Percentiles rank a stretch among this genome's conserved stretches.
phyloP scores from a whole-genome alignment of 345 rosid species.

The Gossypium mustelinum region DNA sequence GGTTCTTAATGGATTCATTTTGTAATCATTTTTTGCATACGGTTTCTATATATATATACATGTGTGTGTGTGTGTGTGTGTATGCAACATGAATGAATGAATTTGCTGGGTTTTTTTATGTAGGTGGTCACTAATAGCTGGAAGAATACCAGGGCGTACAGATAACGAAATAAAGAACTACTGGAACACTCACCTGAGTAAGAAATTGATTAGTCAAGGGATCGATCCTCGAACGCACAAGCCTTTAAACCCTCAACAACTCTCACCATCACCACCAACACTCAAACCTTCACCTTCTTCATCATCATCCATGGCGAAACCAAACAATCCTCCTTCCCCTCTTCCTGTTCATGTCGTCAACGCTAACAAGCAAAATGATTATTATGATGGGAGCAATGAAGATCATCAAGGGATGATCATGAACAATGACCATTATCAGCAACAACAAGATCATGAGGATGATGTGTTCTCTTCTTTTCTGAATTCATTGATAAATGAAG shows the following conservation, averaged over 20 bases:
- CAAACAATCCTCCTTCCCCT: too few species aligned
- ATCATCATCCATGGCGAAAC: not conserved
- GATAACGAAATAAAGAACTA: slow-evolving; percentile 92
- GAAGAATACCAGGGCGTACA: slow-evolving; percentile 66
- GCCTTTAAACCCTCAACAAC: not conserved
- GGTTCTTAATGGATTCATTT: too few species aligned
- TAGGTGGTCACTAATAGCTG: not conserved
- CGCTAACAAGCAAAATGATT: too few species aligned
- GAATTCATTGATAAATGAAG: slow-evolving; percentile 32
- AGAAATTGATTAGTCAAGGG: slow-evolving; percentile 74
- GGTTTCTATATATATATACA: too few species aligned
- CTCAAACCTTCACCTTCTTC: not conserved
- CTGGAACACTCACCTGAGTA: slow-evolving; percentile 83
- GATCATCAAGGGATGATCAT: too few species aligned
- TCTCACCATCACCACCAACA: not conserved
- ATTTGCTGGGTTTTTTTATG: not conserved
- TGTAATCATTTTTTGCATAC: too few species aligned
- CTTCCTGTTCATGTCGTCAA: too few species aligned
- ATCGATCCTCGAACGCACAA: slow-evolving; percentile 26
- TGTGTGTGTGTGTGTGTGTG: too few species aligned
- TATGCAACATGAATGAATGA: not conserved
- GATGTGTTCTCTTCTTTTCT: slow-evolving; percentile 30
- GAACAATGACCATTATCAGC: too few species aligned
- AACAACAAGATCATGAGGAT: not conserved
- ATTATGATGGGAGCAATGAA: too few species aligned